Conservation (phyloP, 2,329 filamentous ascomycete genomes). For the Colletotrichum spaethianum region DNA sequence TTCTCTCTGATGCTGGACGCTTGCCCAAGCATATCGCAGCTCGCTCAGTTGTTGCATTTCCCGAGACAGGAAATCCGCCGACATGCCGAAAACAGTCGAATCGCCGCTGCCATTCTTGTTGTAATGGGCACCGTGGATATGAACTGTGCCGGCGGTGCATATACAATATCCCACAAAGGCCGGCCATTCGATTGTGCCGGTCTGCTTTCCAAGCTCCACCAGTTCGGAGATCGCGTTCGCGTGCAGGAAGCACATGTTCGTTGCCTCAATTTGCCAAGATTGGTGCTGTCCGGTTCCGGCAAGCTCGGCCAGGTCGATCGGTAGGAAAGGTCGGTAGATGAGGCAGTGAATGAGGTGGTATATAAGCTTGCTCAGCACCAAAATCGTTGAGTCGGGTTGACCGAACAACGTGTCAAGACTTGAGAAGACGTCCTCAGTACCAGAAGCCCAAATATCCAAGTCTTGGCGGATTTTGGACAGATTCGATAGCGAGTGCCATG, state of each 20-base stretch:
- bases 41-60: conserved; percentile 87
- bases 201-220: conserved; percentile 82
- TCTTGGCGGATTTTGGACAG: conserved; percentile 89
- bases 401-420: conserved; percentile 83
- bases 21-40: conserved; percentile 81
- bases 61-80: conserved; percentile 78
- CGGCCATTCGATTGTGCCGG: conserved; percentile 85
- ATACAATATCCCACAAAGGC: conserved; percentile 90
- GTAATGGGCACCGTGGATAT: conserved; percentile 89
- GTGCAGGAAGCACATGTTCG: conserved; percentile 87
- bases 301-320: conserved; percentile 86
- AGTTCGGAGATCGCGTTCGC: conserved; percentile 90
- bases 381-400: conserved; percentile 81
- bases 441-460: conserved; percentile 87
- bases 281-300: conserved; percentile 87
- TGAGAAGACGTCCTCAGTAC: conserved; percentile 84
- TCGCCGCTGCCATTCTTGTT: conserved; percentile 66
- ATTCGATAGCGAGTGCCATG: conserved; percentile 89
- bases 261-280: conserved; percentile 93
- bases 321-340: conserved; percentile 88
- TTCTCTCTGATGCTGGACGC: conserved; percentile 84
- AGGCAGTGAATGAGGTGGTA: conserved; percentile 91
- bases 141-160: conserved; percentile 88
- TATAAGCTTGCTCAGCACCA: conserved; percentile 87
- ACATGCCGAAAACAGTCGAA: conserved; percentile 74